These are phyloP conservation scores for Neurospora cerealis DNA, from an alignment of 495 filamentous ascomycete genomes.

Conservation along the genomic window DNA sequence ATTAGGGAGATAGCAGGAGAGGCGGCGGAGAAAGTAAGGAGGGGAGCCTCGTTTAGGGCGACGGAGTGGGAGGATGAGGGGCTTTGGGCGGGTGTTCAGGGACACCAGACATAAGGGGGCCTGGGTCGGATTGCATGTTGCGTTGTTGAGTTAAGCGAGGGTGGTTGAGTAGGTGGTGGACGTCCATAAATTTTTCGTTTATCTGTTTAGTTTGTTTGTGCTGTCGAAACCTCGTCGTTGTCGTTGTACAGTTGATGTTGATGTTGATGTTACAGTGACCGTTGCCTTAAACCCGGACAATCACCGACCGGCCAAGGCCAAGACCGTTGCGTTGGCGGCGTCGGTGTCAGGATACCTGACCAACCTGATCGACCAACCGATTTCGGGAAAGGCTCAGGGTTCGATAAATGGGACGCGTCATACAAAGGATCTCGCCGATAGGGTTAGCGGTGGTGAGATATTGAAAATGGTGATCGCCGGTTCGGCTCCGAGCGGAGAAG, in stretches of 20 bases:
- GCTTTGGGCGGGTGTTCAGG: neutral
- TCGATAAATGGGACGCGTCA: neutral
- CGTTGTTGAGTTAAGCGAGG: no score
- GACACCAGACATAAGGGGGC: neutral
- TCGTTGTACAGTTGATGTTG: neutral
- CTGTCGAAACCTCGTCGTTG: neutral
- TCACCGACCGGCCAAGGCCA: neutral
- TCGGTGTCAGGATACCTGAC: neutral
- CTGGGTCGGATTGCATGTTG: no score
- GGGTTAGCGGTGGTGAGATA: neutral
- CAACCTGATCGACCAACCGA: neutral
- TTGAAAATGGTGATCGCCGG: neutral
- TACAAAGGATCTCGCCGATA: neutral
- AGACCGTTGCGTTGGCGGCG: no score
- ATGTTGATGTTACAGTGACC: neutral
- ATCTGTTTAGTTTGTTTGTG: neutral
- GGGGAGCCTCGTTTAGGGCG: neutral
- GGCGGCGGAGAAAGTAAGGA: slow-evolving; percentile 16
- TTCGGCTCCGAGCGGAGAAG: neutral
- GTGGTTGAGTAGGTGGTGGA: no score
- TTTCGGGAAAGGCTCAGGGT: neutral
- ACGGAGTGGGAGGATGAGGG: neutral
- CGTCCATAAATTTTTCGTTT: neutral
- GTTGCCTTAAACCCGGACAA: neutral
- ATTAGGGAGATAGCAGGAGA: slow-evolving; percentile 22